Evolutionary conservation across 2,329 filamentous ascomycete species (phyloP).

Genomic region (Epichloe sp.): DNA sequence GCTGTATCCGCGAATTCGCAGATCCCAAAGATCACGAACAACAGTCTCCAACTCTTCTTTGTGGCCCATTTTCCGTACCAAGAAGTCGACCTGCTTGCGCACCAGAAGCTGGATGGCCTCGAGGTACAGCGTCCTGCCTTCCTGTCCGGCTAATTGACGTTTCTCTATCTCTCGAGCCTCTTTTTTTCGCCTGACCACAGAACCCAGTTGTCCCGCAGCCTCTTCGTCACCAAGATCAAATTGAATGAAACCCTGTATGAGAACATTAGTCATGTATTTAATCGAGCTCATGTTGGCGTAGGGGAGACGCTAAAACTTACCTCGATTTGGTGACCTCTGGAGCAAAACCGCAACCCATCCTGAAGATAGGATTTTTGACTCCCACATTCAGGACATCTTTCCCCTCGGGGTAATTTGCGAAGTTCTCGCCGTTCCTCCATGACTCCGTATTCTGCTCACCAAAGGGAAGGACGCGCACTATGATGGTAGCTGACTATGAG

Average conservation of each 20-base stretch:
- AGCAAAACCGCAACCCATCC: constrained; percentile 66
- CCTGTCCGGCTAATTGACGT: constrained; percentile 47
- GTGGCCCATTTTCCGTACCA: constrained; percentile 54
- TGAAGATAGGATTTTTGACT: constrained; percentile 60
- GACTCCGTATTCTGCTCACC: not conserved
- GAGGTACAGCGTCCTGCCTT: constrained; percentile 66
- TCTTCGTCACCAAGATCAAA: constrained; percentile 55
- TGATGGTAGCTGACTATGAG: not conserved
- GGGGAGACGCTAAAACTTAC: constrained; percentile 26
- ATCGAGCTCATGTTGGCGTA: not conserved
- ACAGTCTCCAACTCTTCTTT: constrained; percentile 64
- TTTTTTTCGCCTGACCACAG: constrained; percentile 41
- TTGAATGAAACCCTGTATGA: constrained; percentile 36
- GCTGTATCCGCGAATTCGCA: constrained; percentile 42
- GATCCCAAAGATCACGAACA: constrained; percentile 72
- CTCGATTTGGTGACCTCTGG: constrained; percentile 68
- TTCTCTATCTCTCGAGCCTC: constrained; percentile 39
- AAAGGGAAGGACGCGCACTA: not conserved
- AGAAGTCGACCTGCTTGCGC: constrained; percentile 64
- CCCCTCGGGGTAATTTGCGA: constrained; percentile 37
- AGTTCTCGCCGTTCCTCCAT: constrained; percentile 32
- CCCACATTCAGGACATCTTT: constrained; percentile 52
- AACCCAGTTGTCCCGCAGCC: constrained; percentile 50
- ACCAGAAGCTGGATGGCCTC: constrained; percentile 76
- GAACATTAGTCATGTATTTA: not conserved